Base-by-base conservation (phyloP, 176 grass and related monocot species). In the Zoysia japonica region DNA sequence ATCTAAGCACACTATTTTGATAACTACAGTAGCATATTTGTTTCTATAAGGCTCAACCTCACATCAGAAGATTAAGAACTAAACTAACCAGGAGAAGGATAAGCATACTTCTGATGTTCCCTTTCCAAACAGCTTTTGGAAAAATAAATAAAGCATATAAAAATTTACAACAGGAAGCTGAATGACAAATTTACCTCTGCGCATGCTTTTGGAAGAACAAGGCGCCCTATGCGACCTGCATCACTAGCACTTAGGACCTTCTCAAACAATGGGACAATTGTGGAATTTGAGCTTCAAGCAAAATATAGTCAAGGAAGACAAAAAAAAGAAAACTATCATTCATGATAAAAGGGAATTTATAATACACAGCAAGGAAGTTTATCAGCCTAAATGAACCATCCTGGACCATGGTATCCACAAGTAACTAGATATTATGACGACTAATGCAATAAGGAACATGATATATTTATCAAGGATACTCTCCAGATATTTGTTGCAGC, bases 401-500 rank as follows among this genome's bases (percentile, higher is more conserved):
- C 5, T 80, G 28, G 19, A 81, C 20, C 8, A 66, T 16, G 16
- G 17, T 73, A 74, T 69, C 17, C 55, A 41, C 6, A 73, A 2
- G 45, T 41, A 77, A 45, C 56, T 72, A 57, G 57, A 74, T 85
- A 38, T 74, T 11, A 44, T 28, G 28, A 12, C 15, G 2, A 72
- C 50, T 12, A 81, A 38, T 47, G 44, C 47, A 41, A 70, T 9
- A 52, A 85, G 75, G 36, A 67, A 82, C 61, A 62, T 78, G 3
- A 75, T 16, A 56, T 19, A 35, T 61, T 77, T 39, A 66, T 67
- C 8, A 85, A 89, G 92, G 96, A 99, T 99, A 99, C 96, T 95
- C 96, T 93, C 96, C 96, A 76, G 96, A 99, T 83, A 99, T 99
- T 91, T 99, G 96, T 17, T 99, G 96, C 79, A 99, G 86, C 75